Evolutionary conservation across 2,329 filamentous ascomycete genomes (phyloP), one percentile per base, ranked within the genome.

Genomic region (Trichocomaceae sp.): DNA sequence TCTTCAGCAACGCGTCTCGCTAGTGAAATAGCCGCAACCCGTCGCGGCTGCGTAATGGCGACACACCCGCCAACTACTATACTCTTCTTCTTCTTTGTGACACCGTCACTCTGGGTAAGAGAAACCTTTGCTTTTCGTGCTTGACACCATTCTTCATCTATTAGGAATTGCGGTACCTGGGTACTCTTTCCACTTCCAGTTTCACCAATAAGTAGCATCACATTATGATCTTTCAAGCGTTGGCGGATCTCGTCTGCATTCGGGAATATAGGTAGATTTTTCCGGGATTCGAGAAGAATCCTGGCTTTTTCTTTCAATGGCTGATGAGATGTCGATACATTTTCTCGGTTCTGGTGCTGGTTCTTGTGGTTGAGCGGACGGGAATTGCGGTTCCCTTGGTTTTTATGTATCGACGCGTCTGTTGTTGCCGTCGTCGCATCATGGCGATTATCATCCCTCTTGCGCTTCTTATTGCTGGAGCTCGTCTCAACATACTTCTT

Each of bases 171-270:
- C 0, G 93, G 92, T 0, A 96, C 85, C 71, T 99, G 93, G 0
- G 93, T 99, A 75, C 88, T 95, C 74, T 99, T 99, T 67, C 93
- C 93, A 13, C 89, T 95, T 68, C 93, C 93, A 0, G 93, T 99
- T 70, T 97, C 92, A 74, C 92, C 92, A 2, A 93, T 86, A 13
- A 99, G 75, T 0, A 99, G 79, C 50, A 99, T 80, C 1, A 96
- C 83, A 64, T 95, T 83, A 58, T 83, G 84, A 33, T 82, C 73
- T 12, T 76, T 75, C 6, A 96, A 73, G 2, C 81, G 77, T 15
- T 77, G 66, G 35, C 83, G 83, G 49, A 96, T 95, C 23, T 85
- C 79, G 33, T 84, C 76, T 47, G 83, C 83, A 60, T 90, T 82
- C 3, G 80, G 74, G 83, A 88, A 96, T 61, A 96, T 92, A 0